These are phyloP conservation scores for Scedosporium minutisporum DNA, from an alignment of 2,329 filamentous ascomycete genomes.

Conservation along the genomic window DNA sequence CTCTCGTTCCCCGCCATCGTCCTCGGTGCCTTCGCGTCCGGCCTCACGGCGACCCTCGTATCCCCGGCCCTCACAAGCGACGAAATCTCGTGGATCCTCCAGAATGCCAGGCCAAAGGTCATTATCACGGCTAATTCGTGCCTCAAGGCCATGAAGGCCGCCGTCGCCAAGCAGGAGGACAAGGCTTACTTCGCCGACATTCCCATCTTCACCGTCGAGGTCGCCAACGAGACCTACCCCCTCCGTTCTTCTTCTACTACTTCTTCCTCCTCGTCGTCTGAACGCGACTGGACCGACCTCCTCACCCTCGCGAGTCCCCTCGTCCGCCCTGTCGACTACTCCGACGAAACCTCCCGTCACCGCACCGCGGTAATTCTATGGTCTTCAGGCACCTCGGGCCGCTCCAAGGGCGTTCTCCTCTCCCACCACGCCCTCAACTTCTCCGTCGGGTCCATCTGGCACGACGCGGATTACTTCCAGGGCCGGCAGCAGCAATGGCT, in stretches of 20 bases:
- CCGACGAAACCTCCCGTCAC: conserved; percentile 42
- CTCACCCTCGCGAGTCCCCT: conserved; percentile 43
- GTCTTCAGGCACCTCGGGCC: conserved; percentile 57
- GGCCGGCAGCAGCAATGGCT: conserved; percentile 35
- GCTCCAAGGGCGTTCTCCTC: conserved; percentile 66
- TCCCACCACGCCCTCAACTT: conserved; percentile 58
- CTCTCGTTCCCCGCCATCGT: conserved; percentile 26
- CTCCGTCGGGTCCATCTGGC: conserved; percentile 38
- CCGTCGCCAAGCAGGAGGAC: conserved; percentile 24
- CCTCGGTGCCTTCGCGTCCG: conserved; percentile 28
- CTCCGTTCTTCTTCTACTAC: conserved; percentile 4
- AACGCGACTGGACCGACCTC: conserved; percentile 51
- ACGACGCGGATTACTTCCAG: conserved; percentile 36
- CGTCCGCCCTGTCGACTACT: conserved; percentile 26
- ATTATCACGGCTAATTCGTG: conserved; percentile 25
- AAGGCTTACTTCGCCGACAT: conserved; percentile 26
- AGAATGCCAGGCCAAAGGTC: conserved; percentile 27
- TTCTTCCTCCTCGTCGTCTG: neutral
- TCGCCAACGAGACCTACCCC: conserved; percentile 24
- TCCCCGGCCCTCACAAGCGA: conserved; percentile 28
- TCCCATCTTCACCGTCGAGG: conserved; percentile 49
- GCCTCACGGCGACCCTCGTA: conserved; percentile 28
- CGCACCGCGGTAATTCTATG: conserved; percentile 45
- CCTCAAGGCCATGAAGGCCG: conserved; percentile 22
- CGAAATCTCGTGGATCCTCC: conserved; percentile 30